Evolutionary conservation across 1,139 yeast genomes (phyloP), one percentile per base, ranked within the genome.

Genomic region (Candida sp.): DNA sequence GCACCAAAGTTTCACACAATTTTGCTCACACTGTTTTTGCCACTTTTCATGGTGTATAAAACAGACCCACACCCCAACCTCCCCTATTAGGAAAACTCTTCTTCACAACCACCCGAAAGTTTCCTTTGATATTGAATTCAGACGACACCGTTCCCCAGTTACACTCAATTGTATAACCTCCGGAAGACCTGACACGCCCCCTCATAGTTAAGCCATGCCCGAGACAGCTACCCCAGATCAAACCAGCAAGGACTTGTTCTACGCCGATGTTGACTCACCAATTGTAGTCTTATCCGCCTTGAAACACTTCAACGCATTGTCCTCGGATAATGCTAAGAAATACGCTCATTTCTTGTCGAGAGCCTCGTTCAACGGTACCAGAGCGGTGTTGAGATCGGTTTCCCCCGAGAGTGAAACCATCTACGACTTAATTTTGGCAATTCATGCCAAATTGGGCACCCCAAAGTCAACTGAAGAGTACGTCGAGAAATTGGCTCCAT

Each of bases 321-420:
- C 76, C 25, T 54, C 70, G 3, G 55, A 60, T 2, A 54, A 64
- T 23, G 77, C 77, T 27, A 79, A 81, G 59, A 72, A 75, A 47
- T 91, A 91, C 63, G 96, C 97, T 26, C 97, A 91, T 69, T 86
- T 84, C 66, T 83, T 90, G 68, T 84, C 91, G 27, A 82, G 88
- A 60, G 97, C 96, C 3, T 84, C 93, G 40, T 94, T 88, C 65
- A 83, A 84, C 71, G 97, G 97, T 38, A 79, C 94, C 9, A 77
- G 96, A 57, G 90, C 86, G 3, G 90, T 89, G 2, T 74, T 90
- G 54, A 77, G 96, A 61, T 90, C 92, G 45, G 96, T 90, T n/a
- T 87, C 94, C 9, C 88, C 88, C 22, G 96, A 90, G 64, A 83
- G 92, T 58, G 96, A 90, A 66, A 66, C 67, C 26, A 88, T 90